phyloP scores from a whole-genome alignment of 257 asterid genomes.

The Forsythia viridissima region DNA sequence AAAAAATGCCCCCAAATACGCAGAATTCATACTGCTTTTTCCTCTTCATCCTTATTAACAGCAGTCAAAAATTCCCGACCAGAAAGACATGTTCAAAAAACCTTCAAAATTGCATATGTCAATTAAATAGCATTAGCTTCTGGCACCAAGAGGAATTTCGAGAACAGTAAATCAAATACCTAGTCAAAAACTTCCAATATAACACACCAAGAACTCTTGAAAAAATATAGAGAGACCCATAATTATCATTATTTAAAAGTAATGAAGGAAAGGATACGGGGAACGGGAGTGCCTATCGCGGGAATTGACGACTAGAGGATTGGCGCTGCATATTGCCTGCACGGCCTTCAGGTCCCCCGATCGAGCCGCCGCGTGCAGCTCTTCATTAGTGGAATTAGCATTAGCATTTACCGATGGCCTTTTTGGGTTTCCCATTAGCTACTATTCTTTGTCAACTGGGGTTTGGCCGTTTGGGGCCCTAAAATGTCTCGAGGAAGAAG shows the following conservation, averaged over 20 bases:
- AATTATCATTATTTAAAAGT: not conserved
- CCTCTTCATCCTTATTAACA: not conserved
- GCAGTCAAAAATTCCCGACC: not conserved
- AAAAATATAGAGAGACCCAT: not conserved
- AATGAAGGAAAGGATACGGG: conserved; percentile 59
- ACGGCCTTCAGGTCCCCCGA: conserved; percentile 81
- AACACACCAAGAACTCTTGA: not conserved
- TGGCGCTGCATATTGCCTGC: conserved; percentile 57
- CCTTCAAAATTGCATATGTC: conserved; percentile 2
- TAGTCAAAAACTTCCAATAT: not conserved
- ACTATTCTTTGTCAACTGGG: conserved; percentile 39
- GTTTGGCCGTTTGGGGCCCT: not conserved
- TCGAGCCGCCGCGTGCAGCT: conserved; percentile 80
- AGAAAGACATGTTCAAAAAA: not conserved
- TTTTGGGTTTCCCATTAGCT: conserved; percentile 38
- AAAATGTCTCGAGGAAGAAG: not conserved
- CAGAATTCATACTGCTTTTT: not conserved
- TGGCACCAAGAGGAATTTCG: not conserved
- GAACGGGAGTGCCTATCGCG: conserved; percentile 96
- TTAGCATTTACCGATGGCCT: conserved; percentile 22
- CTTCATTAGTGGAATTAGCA: conserved; percentile 43
- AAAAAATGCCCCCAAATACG: not conserved
- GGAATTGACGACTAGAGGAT: conserved; percentile 79
- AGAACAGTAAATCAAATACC: not conserved
- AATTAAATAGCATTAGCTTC: not conserved